Evolutionary conservation across 2,329 filamentous ascomycete genomes (phyloP).

Genomic region (Trichoderma lentiforme): DNA sequence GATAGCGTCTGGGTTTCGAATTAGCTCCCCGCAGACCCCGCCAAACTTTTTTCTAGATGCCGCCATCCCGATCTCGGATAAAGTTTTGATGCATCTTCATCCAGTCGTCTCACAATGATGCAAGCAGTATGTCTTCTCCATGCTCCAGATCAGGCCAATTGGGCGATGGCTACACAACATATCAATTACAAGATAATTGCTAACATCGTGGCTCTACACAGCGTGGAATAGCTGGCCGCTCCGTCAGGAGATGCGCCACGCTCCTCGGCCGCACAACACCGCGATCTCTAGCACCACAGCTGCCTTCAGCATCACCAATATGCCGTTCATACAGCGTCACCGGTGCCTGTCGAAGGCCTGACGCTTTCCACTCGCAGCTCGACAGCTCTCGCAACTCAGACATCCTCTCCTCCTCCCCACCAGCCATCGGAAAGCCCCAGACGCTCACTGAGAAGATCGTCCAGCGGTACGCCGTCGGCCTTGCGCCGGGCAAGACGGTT

Average conservation of each 20-base stretch:
- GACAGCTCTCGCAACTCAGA: not conserved
- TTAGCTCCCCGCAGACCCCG: not conserved
- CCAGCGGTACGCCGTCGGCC: slow-evolving; percentile 71
- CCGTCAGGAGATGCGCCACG: not conserved
- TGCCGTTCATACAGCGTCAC: not conserved
- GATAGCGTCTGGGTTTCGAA: not conserved
- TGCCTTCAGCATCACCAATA: not conserved
- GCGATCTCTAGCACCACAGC: not conserved
- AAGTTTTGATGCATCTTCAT: not conserved
- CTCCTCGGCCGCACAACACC: not conserved
- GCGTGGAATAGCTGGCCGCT: not conserved
- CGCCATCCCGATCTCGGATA: not conserved
- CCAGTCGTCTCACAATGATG: not conserved
- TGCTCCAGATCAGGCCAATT: not conserved
- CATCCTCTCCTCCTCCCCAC: slow-evolving; percentile 19
- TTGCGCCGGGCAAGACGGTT: slow-evolving; percentile 72
- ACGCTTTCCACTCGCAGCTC: not conserved
- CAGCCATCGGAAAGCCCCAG: slow-evolving; percentile 49
- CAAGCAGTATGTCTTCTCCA: not conserved
- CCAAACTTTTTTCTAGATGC: not conserved
- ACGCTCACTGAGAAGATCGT: slow-evolving; percentile 93
- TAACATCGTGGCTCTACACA: not conserved
- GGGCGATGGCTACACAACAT: not conserved
- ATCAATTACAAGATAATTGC: not conserved
- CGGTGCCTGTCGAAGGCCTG: not conserved